phyloP scores from a whole-genome alignment of 2,329 filamentous ascomycete genomes.

The Penicillium sp. region DNA sequence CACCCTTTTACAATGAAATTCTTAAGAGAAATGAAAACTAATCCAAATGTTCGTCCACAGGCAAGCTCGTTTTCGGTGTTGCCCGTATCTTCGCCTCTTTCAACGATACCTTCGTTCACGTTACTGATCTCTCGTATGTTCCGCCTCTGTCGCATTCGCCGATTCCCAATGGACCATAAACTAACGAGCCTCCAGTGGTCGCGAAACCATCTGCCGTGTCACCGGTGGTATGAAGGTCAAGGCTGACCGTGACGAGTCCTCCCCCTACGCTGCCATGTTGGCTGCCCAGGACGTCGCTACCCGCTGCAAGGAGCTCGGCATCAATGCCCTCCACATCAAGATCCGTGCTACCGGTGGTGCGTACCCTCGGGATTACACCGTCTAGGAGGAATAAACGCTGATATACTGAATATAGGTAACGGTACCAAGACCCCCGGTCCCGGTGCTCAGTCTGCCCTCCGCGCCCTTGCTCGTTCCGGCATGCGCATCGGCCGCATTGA shows the following conservation, averaged over 20 bases:
- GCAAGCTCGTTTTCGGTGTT: slow-evolving; percentile 97
- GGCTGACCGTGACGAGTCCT: slow-evolving; percentile 99
- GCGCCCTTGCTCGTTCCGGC: slow-evolving; percentile 96
- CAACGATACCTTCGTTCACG: slow-evolving; percentile 95
- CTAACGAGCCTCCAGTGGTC: slow-evolving; percentile 69
- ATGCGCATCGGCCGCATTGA: slow-evolving; percentile 99
- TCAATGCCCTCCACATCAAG: slow-evolving; percentile 99
- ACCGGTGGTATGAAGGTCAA: slow-evolving; percentile 99
- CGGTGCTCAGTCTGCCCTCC: slow-evolving; percentile 98
- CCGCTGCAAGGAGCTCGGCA: slow-evolving; percentile 84
- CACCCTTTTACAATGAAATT: slow-evolving; percentile 1
- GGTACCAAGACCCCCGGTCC: slow-evolving; percentile 99
- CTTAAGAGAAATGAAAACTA: slow-evolving; percentile 9
- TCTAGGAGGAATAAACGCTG: not conserved
- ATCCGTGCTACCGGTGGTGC: slow-evolving; percentile 98
- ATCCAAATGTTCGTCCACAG: slow-evolving; percentile 50
- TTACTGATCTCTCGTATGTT: slow-evolving; percentile 93
- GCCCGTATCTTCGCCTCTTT: slow-evolving; percentile 97
- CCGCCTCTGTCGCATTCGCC: not conserved
- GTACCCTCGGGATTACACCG: slow-evolving; percentile 35
- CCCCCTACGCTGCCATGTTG: slow-evolving; percentile 99
- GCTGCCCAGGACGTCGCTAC: slow-evolving; percentile 96
- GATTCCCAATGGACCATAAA: not conserved
- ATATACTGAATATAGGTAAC: slow-evolving; percentile 68
- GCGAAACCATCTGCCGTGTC: slow-evolving; percentile 99